Percentiles rank a stretch among this genome's conserved stretches.
phyloP scores from a whole-genome alignment of 331 rosid species.

The Malus hybrid region DNA sequence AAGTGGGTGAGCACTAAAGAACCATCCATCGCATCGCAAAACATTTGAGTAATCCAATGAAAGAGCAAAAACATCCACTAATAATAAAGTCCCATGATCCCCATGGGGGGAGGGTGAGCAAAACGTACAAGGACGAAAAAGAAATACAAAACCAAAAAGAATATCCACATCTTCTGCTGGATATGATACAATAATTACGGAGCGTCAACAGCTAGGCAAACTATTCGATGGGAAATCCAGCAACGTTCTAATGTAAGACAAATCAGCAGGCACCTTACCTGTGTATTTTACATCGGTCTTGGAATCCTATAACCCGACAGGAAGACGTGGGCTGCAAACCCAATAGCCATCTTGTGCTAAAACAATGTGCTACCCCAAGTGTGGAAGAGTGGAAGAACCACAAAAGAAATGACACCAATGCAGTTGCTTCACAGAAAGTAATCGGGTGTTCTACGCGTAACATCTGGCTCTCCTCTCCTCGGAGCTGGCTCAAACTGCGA shows the following conservation, averaged over 20 bases:
- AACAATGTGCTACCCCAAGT: constrained; percentile 22
- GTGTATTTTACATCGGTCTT: constrained; percentile 52
- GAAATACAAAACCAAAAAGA: constrained; percentile 5
- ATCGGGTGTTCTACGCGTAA: constrained; percentile 98
- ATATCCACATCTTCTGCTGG: constrained; percentile 51
- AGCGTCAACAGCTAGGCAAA: constrained; percentile 30
- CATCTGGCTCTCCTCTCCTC: constrained; percentile 99
- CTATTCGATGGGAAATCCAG: constrained; percentile 43
- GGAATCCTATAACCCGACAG: constrained; percentile 13
- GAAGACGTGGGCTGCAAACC: constrained; percentile 31
- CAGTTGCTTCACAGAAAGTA: constrained; percentile 70
- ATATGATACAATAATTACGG: constrained; percentile 35
- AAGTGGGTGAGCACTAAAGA: neutral
- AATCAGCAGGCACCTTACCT: constrained; percentile 42
- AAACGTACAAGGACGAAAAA: constrained; percentile 1
- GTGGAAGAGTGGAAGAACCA: constrained; percentile 12
- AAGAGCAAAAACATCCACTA: constrained; percentile 27
- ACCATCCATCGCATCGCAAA: constrained; percentile 4
- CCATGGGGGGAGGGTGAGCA: constrained; percentile 19
- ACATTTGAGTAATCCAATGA: neutral
- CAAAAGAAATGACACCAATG: neutral
- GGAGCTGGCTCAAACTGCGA: constrained; percentile 99
- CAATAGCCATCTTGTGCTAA: constrained; percentile 34
- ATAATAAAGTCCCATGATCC: constrained; percentile 26
- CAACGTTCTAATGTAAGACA: constrained; percentile 34